These are phyloP conservation scores for Boletus rubroflammeus DNA, from an alignment of 768 basidiomycete species.

Conservation along the genomic window DNA sequence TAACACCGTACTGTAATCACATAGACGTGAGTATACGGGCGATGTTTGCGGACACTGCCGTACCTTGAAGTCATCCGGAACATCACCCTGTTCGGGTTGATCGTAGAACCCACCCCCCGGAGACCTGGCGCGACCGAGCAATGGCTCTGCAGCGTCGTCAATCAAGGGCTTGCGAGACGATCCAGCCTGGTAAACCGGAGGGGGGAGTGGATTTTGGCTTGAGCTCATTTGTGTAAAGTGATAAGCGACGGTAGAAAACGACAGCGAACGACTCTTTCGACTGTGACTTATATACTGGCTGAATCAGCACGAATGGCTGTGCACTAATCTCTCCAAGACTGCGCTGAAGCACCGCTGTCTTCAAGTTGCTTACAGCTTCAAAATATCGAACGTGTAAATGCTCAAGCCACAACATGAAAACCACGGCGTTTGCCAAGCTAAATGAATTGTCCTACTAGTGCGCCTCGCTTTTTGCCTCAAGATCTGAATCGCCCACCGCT, in stretches of 20 bases:
- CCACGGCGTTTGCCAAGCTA: background rate
- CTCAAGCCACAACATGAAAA: background rate
- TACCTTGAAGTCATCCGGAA: constrained; percentile 95
- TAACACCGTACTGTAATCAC: constrained; percentile 65
- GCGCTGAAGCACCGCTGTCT: no score
- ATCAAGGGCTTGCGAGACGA: constrained; percentile 36
- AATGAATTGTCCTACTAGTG: background rate
- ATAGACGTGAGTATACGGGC: constrained; percentile 3
- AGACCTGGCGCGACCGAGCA: constrained; percentile 49
- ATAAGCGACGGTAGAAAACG: constrained; percentile 16
- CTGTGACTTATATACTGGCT: constrained; percentile 19
- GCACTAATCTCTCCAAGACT: no score
- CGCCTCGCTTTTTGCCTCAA: background rate
- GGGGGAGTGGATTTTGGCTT: constrained; percentile 51
- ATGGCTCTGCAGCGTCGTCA: constrained; percentile 46
- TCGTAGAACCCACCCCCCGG: constrained; percentile 58
- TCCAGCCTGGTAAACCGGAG: constrained; percentile 54
- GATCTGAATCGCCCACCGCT: constrained; percentile 1
- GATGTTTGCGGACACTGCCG: constrained; percentile 7
- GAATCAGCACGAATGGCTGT: constrained; percentile 29
- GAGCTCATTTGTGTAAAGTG: constrained; percentile 46
- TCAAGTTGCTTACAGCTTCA: background rate
- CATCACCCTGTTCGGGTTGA: constrained; percentile 68
- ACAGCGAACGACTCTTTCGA: constrained; percentile 3
- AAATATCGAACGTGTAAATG: background rate